phyloP scores from a whole-genome alignment of 306 rosid genomes.

The Hippophae gyantsensis region DNA sequence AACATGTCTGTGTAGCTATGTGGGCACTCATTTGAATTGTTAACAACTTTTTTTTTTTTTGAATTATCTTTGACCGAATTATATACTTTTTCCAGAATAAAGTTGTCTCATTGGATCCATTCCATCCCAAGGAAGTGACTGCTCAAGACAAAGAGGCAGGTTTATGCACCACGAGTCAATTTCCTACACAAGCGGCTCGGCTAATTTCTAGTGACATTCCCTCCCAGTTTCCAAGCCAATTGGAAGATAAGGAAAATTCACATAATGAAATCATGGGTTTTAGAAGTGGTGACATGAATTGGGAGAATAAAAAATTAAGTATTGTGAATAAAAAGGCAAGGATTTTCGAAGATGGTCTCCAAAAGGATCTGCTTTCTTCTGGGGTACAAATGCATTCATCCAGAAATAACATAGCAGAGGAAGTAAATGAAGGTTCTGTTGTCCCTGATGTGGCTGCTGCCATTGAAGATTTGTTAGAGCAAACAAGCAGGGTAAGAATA shows the following conservation, averaged over 20 bases:
- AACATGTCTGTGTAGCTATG: conserved; percentile 13
- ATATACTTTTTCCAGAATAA: conserved; percentile 39
- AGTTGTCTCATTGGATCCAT: conserved; percentile 51
- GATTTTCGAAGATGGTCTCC: conserved; percentile 45
- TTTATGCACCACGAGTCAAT: conserved; percentile 61
- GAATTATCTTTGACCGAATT: no score
- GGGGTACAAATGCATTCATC: conserved; percentile 27
- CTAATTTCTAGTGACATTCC: conserved; percentile 38
- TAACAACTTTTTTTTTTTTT: no score
- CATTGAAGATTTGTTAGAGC: conserved; percentile 88
- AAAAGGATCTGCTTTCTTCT: conserved; percentile 24
- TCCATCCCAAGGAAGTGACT: conserved; percentile 69
- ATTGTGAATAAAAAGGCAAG: conserved; percentile 57
- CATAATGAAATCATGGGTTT: conserved; percentile 18
- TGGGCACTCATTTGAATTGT: neutral
- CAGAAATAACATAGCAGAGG: conserved; percentile 30
- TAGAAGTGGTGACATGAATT: conserved; percentile 26
- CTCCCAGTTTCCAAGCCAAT: conserved; percentile 48
- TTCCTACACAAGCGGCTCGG: conserved; percentile 63
- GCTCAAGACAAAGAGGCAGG: conserved; percentile 78
- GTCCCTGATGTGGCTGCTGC: conserved; percentile 98
- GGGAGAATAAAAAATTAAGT: conserved; percentile 28
- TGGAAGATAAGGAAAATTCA: conserved; percentile 30
- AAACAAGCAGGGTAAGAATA: conserved; percentile 75
- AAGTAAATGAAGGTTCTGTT: conserved; percentile 28